Percentiles rank a stretch among this genome's conserved stretches.
Conservation (phyloP, 2,329 filamentous ascomycete species). For the Leptographium flavum region DNA sequence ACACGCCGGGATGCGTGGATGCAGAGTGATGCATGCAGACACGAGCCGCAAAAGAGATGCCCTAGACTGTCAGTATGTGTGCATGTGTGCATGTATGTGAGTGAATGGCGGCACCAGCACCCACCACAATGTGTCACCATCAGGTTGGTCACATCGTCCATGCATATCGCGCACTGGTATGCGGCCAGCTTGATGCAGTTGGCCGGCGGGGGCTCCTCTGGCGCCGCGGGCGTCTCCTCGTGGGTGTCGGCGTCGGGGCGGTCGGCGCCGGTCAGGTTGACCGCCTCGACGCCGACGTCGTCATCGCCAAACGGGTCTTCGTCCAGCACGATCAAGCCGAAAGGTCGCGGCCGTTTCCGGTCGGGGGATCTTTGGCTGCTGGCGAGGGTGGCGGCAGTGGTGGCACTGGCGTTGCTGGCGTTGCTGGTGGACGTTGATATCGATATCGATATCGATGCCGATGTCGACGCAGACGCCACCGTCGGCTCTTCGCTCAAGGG, state of each 20-base stretch:
- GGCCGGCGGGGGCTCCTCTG: slow-evolving; percentile 21
- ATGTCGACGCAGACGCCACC: background rate
- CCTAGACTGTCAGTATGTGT: slow-evolving; percentile 27
- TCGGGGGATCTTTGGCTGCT: background rate
- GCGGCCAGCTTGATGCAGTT: slow-evolving; percentile 36
- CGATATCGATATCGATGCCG: background rate
- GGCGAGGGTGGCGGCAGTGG: background rate
- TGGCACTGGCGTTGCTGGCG: background rate
- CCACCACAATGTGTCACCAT: slow-evolving; percentile 55
- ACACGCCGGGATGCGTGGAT: slow-evolving; percentile 40
- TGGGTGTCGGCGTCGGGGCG: background rate
- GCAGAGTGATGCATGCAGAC: slow-evolving; percentile 44
- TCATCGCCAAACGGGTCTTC: slow-evolving; percentile 7
- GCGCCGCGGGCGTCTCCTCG: slow-evolving; percentile 12
- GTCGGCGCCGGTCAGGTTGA: slow-evolving; percentile 21
- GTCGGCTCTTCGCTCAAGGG: background rate
- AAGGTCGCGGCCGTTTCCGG: background rate
- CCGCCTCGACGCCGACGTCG: slow-evolving; percentile 15
- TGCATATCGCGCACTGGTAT: slow-evolving; percentile 54
- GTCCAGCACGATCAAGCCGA: background rate
- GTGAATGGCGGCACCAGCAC: too few species aligned
- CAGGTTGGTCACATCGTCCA: slow-evolving; percentile 43
- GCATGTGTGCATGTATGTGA: too few species aligned
- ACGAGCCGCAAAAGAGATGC: slow-evolving; percentile 50
- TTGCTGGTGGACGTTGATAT: background rate